A percentile compares a stretch with the other conserved stretches of the same genome.
phyloP scores from a whole-genome alignment of 495 filamentous ascomycete species.

The Penicillium crystallinum region DNA sequence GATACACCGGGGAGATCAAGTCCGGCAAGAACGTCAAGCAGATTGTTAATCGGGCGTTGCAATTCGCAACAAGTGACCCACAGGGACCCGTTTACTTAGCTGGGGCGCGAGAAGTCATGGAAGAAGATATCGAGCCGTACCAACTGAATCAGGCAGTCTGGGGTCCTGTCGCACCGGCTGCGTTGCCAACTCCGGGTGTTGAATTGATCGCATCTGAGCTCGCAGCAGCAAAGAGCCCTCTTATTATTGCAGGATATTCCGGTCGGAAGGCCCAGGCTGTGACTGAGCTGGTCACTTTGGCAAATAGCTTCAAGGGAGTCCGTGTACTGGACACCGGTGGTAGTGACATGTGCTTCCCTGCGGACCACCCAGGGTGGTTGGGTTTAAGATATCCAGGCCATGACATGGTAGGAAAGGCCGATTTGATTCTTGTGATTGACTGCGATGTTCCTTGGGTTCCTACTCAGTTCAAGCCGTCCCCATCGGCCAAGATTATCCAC shows the following conservation, averaged over 20 bases:
- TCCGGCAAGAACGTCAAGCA: conserved; percentile 92
- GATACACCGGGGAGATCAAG: conserved; percentile 88
- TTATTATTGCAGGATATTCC: conserved; percentile 78
- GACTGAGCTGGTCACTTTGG: conserved; percentile 67
- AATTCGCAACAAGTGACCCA: conserved; percentile 77
- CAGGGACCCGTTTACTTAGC: conserved; percentile 82
- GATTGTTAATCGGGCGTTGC: conserved; percentile 85
- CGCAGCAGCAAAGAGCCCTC: conserved; percentile 64
- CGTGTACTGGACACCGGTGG: conserved; percentile 83
- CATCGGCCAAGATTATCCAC: conserved; percentile 65
- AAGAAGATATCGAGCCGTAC: conserved; percentile 85
- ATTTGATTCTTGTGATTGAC: conserved; percentile 81
- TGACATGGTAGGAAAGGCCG: conserved; percentile 66
- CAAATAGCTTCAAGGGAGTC: conserved; percentile 69
- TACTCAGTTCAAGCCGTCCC: conserved; percentile 51
- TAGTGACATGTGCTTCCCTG: conserved; percentile 94
- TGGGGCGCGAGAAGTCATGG: conserved; percentile 85
- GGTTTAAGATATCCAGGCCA: conserved; percentile 75
- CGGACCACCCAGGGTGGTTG: conserved; percentile 66
- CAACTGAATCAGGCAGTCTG: conserved; percentile 66
- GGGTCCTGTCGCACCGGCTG: conserved; percentile 71
- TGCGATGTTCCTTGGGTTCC: conserved; percentile 78
- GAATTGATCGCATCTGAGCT: conserved; percentile 66
- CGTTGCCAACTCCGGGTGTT: conserved; percentile 60
- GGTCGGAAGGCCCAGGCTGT: conserved; percentile 71